Base-by-base conservation (phyloP, 768 basidiomycete genomes). In the Amanita molliuscula region DNA sequence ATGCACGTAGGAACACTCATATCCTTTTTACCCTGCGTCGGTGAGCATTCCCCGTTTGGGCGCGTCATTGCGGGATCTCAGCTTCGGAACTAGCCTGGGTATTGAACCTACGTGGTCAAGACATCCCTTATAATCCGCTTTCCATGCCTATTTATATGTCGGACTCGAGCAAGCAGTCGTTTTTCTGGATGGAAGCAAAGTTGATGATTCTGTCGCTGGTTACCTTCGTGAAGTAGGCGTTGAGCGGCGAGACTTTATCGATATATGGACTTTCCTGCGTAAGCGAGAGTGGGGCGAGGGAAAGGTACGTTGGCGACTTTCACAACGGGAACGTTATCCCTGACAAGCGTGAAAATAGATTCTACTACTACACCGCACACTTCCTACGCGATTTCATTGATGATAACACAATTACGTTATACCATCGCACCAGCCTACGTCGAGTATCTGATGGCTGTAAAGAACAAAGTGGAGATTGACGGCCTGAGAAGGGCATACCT, bases 101-200 rank as follows among this genome's bases (percentile, higher is more conserved):
- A 2, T 71, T 97, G 29, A 98, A 98, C 60, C 69, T 94, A 48
- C 84, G 95, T 44, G 94, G 93, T 31, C 76, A 79, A 2, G 94
- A 97, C 59, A 83, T 97, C 42, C 89, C 90, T 0, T 89, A 81
- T 71, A 93, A 90, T 61, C 95, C 95, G 0, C 77, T 98, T 7
- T 96, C 69, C 87, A 86, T 46, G 78, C 87, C 0, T 98, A 95
- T 61, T 66, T 94, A 16, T 88, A 83, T 58, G 73, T 97, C 35
- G 75, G 81, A 3, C 61, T 77, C 7, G 70, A 81, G 10, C 63
- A 62, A n/a, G 71, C 77, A 5, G 69, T 81, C n/a, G 66, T 95
- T 8, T 95, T 95, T 70, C 68, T 93, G 34, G 90, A 94, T 54
- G 56, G 67, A 35, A 64, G 63, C 48, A 88, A 95, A 59, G 67